phyloP scores from a whole-genome alignment of 345 rosid species.

The Pugionium cornutum region DNA sequence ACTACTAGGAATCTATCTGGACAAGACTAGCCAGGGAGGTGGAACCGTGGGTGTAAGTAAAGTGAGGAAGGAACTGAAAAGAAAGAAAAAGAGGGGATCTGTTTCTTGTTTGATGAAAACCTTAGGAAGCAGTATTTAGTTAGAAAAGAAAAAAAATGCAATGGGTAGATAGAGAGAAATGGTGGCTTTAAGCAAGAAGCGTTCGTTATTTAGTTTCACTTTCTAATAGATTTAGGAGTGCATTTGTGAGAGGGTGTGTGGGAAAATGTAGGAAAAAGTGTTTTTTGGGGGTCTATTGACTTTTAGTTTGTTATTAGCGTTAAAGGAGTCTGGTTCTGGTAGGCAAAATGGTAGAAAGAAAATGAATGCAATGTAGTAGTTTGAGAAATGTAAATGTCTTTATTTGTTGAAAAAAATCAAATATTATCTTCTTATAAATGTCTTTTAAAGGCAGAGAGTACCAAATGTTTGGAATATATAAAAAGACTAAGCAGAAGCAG shows the following conservation, averaged over 20 bases:
- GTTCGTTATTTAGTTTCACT: slow-evolving; percentile 8
- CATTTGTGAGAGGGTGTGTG: slow-evolving; percentile 22
- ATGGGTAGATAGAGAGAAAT: slow-evolving; percentile 16
- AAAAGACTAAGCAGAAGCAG: slow-evolving; percentile 44
- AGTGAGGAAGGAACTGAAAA: neutral
- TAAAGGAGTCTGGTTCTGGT: slow-evolving; percentile 10
- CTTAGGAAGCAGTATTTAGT: slow-evolving; percentile 26
- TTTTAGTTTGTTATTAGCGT: neutral
- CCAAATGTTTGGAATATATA: neutral
- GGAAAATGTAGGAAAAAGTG: neutral
- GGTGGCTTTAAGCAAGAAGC: neutral
- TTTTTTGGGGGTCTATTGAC: neutral
- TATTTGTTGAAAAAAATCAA: slow-evolving; percentile 19
- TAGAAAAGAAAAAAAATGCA: slow-evolving; percentile 1
- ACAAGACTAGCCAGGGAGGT: neutral
- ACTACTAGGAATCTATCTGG: neutral
- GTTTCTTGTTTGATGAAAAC: neutral
- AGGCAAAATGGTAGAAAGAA: slow-evolving; percentile 10
- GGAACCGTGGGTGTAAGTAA: slow-evolving; percentile 21
- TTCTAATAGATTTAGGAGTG: slow-evolving; percentile 20
- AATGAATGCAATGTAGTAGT: slow-evolving; percentile 1
- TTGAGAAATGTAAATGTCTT: slow-evolving; percentile 29
- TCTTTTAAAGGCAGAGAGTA: neutral
- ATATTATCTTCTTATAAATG: neutral
- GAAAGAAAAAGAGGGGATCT: neutral